These are phyloP conservation scores for Auxenochlorella pyrenoidosa DNA, from an alignment of 139 green algal species.

Conservation along the genomic window DNA sequence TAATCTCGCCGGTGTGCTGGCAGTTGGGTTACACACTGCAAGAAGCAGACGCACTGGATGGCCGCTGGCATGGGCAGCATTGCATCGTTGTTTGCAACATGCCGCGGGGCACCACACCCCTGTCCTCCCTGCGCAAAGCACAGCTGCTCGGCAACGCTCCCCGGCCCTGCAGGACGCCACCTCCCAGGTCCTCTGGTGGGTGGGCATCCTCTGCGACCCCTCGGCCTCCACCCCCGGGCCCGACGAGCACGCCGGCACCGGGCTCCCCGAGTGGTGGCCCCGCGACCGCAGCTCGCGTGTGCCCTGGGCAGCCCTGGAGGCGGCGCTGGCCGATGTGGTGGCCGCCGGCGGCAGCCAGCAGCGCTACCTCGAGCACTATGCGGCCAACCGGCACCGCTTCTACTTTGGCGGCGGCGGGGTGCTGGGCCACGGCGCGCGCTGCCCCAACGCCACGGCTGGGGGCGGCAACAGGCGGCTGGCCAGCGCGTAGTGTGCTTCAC, in stretches of 20 bases:
- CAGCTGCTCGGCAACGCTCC: background rate
- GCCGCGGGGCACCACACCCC: too few relatives aligned
- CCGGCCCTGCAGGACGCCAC: slow-evolving; percentile 14
- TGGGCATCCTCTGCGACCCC: slow-evolving; percentile 18
- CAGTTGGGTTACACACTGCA: too few relatives aligned
- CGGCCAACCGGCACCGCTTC: background rate
- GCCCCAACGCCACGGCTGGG: slow-evolving; percentile 5
- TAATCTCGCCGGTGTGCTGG: too few relatives aligned
- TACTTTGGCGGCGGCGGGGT: background rate
- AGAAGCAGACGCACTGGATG: too few relatives aligned
- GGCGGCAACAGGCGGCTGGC: background rate
- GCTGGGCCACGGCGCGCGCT: background rate
- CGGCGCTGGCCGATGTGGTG: background rate
- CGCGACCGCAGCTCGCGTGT: slow-evolving; percentile 21
- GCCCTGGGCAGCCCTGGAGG: slow-evolving; percentile 13
- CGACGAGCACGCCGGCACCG: background rate
- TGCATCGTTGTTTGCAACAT: too few relatives aligned
- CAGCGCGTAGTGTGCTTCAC: too few relatives aligned
- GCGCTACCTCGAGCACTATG: background rate
- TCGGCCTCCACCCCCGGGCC: slow-evolving; percentile 12
- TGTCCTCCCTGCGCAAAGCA: too few relatives aligned
- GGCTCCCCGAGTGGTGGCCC: background rate
- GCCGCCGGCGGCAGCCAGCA: slow-evolving; percentile 9
- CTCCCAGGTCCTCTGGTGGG: slow-evolving; percentile 28
- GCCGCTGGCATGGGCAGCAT: too few relatives aligned